phyloP scores from a whole-genome alignment of 495 filamentous ascomycete species.

The Trypethelium eluteriae region DNA sequence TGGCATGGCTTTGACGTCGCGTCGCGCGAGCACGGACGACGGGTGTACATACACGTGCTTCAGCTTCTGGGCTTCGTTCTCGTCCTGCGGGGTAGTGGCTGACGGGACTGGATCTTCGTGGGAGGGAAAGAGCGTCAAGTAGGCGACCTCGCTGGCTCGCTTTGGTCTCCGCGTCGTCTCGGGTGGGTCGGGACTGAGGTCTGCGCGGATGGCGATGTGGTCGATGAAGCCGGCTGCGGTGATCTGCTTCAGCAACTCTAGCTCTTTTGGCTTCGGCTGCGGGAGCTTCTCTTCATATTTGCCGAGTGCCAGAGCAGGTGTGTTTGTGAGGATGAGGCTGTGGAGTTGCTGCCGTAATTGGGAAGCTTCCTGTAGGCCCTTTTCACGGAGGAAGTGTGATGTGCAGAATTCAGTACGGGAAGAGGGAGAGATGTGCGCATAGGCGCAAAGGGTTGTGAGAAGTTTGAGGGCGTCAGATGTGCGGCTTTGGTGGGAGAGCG shows the following conservation, averaged over 20 bases:
- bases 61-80: slow-evolving; percentile 41
- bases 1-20: slow-evolving; percentile 63
- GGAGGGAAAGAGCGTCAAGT: slow-evolving; percentile 75
- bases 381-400: slow-evolving; percentile 73
- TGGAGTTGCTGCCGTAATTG: slow-evolving; percentile 78
- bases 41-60: slow-evolving; percentile 78
- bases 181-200: slow-evolving; percentile 61
- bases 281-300: slow-evolving; percentile 52
- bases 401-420: slow-evolving; percentile 54
- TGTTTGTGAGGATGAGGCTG: slow-evolving; percentile 64
- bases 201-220: slow-evolving; percentile 87
- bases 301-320: slow-evolving; percentile 52
- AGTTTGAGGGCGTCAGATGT: slow-evolving; percentile 84
- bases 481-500: slow-evolving; percentile 73
- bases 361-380: slow-evolving; percentile 74
- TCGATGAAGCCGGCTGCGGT: slow-evolving; percentile 90
- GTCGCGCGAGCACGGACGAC: slow-evolving; percentile 62
- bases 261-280: slow-evolving; percentile 60
- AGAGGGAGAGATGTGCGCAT: slow-evolving; percentile 64
- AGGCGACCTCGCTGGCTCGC: slow-evolving; percentile 81
- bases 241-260: slow-evolving; percentile 82
- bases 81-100: slow-evolving; percentile 9
- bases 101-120: slow-evolving; percentile 30
- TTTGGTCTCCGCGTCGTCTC: slow-evolving; percentile 60
- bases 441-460: slow-evolving; percentile 73